Base-by-base conservation (phyloP, 1,284 basidiomycete species). In the Golubevia sp. region DNA sequence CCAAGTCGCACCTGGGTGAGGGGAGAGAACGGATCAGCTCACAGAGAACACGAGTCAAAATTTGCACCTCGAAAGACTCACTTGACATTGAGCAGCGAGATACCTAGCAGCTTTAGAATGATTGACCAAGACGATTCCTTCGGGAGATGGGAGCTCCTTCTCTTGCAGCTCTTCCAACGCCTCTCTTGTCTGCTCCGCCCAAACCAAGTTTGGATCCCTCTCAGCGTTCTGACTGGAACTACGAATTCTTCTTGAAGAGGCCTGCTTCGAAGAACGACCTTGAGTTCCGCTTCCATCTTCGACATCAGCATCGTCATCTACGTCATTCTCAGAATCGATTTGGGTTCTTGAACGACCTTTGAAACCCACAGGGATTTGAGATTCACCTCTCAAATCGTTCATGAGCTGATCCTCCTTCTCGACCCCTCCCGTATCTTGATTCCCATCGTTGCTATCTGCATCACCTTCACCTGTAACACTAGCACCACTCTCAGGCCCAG, bases 41-140 rank as follows among this genome's bases (percentile, higher is more conserved):
- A 13, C 38, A 8, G n/a, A n/a, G n/a, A n/a, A n/a, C n/a, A n/a
- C n/a, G n/a, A n/a, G n/a, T 44, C 38, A 18, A 44, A 44, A 13
- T 13, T 13, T 44, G 38, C 11, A 44, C 38, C 11, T 44, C 38
- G n/a, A 44, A 13, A 8, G 38, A 44, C 30, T 34, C 30, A 34
- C 30, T 34, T 34, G 30, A 34, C 30, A 34, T 11, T 34, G 30
- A 34, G 30, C 30, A 34, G 30, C 30, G 5, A 82, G 66, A 61
- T 76, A 82, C 0, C 77, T 69, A 56, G 76, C 78, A 1, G 74
- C 69, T 6, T 71, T 49, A 59, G 74, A 77, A 65, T 73, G 70
- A 55, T 76, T 75, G 24, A 77, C 77, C 7, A 83, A 62, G 13
- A 67, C 61, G 2, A 77, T 71, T 0, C 79, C 75, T 4, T 71